These are phyloP conservation scores for Wallacemonas sp. DNA, from an alignment of 208 protist genomes.

Conservation along the genomic window DNA sequence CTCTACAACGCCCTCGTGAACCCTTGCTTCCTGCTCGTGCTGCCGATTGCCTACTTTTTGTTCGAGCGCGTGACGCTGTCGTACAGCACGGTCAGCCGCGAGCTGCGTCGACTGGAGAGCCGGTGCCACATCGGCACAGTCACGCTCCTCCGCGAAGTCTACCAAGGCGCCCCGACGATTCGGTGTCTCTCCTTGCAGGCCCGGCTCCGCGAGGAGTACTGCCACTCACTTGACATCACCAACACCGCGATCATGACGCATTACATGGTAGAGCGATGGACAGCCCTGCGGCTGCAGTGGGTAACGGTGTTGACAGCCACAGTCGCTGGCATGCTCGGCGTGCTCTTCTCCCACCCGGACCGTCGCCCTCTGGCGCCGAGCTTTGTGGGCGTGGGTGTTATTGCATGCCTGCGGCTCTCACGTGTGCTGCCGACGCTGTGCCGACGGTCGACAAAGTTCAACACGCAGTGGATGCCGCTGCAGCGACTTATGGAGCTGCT, in stretches of 20 bases:
- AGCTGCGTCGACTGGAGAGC: conserved; percentile 59
- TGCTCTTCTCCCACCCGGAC: conserved; percentile 41
- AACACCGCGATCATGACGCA: conserved; percentile 60
- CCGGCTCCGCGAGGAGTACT: conserved; percentile 69
- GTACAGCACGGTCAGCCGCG: conserved; percentile 43
- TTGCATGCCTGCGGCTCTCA: conserved; percentile 40
- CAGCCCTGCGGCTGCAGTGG: conserved; percentile 52
- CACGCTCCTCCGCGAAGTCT: conserved; percentile 56
- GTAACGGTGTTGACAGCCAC: conserved; percentile 42
- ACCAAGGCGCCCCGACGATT: conserved; percentile 50
- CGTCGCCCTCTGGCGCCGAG: conserved; percentile 29
- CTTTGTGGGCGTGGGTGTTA: conserved; percentile 49
- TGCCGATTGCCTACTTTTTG: conserved; percentile 47
- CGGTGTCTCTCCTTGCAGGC: conserved; percentile 61
- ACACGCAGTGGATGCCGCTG: conserved; percentile 51
- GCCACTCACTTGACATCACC: conserved; percentile 54
- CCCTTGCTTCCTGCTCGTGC: conserved; percentile 52
- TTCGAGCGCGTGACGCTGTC: conserved; percentile 44
- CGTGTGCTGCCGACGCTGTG: conserved; percentile 44
- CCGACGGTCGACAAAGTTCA: conserved; percentile 33
- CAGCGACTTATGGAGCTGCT: conserved; percentile 56
- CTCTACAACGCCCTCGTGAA: conserved; percentile 53
- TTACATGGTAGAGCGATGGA: conserved; percentile 63
- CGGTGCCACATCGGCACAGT: conserved; percentile 41
- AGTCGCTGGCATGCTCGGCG: conserved; percentile 41